A percentile compares a stretch with the other conserved stretches of the same genome.
phyloP scores from a whole-genome alignment of 2,329 filamentous ascomycete genomes.

The Penicillium concentricum region DNA sequence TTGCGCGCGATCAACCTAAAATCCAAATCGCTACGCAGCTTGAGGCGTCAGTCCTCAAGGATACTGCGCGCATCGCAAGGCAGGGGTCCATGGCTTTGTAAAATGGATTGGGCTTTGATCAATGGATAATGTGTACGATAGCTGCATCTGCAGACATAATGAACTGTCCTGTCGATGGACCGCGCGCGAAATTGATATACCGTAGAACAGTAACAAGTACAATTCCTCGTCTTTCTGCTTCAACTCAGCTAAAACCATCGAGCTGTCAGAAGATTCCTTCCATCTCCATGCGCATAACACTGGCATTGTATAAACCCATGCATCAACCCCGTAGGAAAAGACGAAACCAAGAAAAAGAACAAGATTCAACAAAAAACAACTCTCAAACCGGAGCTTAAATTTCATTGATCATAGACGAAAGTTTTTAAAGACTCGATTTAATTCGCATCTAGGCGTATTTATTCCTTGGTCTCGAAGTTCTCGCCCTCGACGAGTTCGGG shows the following conservation, averaged over 20 bases:
- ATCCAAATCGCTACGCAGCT: neutral
- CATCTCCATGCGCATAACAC: neutral
- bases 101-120: neutral
- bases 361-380: slow-evolving; percentile 7
- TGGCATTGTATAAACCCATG: neutral
- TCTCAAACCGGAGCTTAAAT: slow-evolving; percentile 17
- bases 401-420: slow-evolving; percentile 25
- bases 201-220: neutral
- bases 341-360: neutral
- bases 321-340: neutral
- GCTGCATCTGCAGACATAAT: slow-evolving; percentile 16
- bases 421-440: slow-evolving; percentile 14
- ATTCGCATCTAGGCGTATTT: slow-evolving; percentile 41
- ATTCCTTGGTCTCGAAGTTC: slow-evolving; percentile 98
- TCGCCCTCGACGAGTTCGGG: slow-evolving; percentile 94
- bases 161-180: slow-evolving; percentile 6
- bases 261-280: neutral
- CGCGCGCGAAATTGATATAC: neutral
- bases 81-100: neutral
- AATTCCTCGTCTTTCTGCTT: neutral
- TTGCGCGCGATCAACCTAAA: neutral
- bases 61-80: neutral
- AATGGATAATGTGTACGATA: slow-evolving; percentile 16
- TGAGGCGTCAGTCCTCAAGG: neutral
- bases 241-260: neutral